Evolutionary conservation across 2,329 filamentous ascomycete species (phyloP), one percentile per base, ranked within the genome.

Genomic region (Fusarium sterilihyphosum): DNA sequence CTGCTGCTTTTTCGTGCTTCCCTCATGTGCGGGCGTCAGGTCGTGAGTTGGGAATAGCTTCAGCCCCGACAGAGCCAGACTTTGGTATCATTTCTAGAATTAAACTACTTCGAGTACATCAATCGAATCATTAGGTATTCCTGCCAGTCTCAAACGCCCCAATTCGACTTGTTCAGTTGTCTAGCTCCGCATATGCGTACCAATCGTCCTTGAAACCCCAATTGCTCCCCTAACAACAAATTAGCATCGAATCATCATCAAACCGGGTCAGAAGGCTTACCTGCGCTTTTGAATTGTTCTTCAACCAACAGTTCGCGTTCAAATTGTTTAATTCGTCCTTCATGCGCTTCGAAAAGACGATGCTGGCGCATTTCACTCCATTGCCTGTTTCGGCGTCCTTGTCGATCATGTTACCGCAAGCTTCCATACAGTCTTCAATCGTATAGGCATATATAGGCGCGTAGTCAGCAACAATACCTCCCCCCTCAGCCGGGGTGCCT

Each of bases 231-330:
- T 70, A 33, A 11, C 2, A n/a, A 17, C 16, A 43, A 14, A 38
- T 70, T 11, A 70, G 50, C 16, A 38, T 26, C 7, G 3, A 3
- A 7, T 13, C 14, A 8, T 10, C 0, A 5, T 11, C 6, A 18
- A 56, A 2, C 16, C 6, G 11, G 5, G 18, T 2, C n/a, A 50
- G 20, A 20, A 9, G 33, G 14, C 40, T 29, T 31, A 2, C 53
- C 26, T 41, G 29, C 0, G 35, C 37, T 40, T 26, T 57, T 0
- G 58, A 24, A 35, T 61, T 38, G 3, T 69, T 69, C 8, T 73
- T 73, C 16, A 72, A 16, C 67, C 68, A 74, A 6, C 72, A 74
- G 29, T 74, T 74, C 3, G 56, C 72, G 22, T 62, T 67, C 6
- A 62, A 33, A 1, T 3, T 4, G 1, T 56, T 17, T 2, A 62